Evolutionary conservation across 176 grass and related monocot species (phyloP), one percentile per base, ranked within the genome.

Genomic region (Elymus sibiricus): DNA sequence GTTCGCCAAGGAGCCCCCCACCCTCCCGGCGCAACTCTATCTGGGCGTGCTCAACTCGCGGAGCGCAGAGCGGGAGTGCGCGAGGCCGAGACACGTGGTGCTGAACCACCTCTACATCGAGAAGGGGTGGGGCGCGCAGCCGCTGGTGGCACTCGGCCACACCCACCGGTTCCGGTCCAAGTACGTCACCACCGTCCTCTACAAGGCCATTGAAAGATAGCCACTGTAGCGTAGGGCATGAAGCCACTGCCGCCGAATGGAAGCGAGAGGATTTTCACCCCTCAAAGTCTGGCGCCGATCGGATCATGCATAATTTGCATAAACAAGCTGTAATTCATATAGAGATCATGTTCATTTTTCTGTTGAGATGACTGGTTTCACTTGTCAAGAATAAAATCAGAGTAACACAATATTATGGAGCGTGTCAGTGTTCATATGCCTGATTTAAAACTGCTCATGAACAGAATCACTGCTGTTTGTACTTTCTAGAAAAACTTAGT

Each of bases 31-130:
- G 10, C 91, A 90, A 72, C 87, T 95, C 24, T 88, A 92, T 27
- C 83, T 91, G 0, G 89, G 90, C 29, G 87, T 93, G 76, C 85
- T 98, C 3, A 90, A 94, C 37, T 87, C 88, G 3, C 88, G 76
- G 24, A 56, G 83, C 25, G 78, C 74, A 5, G 85, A 56, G 1
- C 88, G 77, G 47, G 46, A 79, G 34, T 93, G 86, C 43, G 65
- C 83, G 4, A 89, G 79, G 64, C 95, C 93, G 1, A 82, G 88
- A 80, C 95, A 95, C 39, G 79, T 94, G 28, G 81, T 98, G 55
- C 93, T 92, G 26, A 80, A 95, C 90, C 96, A 98, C 35, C 90
- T 94, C 46, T 98, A 89, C 88, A 92, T 95, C 0, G 93, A 89
- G 83, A 93, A 93, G 62, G 88, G 88, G 13, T 91, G 87, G 60